phyloP scores from a whole-genome alignment of 1,284 basidiomycete species.

The Pisolithus thermaeus region DNA sequence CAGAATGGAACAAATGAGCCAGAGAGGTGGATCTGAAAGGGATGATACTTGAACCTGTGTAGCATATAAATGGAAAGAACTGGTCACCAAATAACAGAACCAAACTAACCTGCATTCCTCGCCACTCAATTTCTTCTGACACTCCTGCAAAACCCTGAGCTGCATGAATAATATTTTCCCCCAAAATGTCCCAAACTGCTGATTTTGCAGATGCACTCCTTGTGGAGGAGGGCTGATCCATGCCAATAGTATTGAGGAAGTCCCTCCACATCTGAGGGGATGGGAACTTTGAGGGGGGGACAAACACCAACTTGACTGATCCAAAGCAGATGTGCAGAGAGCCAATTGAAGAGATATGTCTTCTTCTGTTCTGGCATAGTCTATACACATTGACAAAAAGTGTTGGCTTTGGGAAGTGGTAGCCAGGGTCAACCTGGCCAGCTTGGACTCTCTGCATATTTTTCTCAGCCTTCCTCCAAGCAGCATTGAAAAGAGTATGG shows the following conservation, averaged over 20 bases:
- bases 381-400: too few species aligned
- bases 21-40: not conserved
- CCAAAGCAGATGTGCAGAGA: not conserved
- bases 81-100: too few species aligned
- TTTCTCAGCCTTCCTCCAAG: too few species aligned
- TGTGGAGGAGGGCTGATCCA: not conserved
- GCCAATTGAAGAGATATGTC: too few species aligned
- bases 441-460: too few species aligned
- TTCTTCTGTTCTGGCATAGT: too few species aligned
- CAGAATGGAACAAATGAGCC: not conserved
- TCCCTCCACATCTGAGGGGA: slow-evolving; percentile 5
- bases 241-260: slow-evolving; percentile 4
- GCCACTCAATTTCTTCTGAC: not conserved
- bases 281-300: slow-evolving; percentile 1
- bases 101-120: not conserved
- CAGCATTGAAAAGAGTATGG: too few species aligned
- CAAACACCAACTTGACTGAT: not conserved
- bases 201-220: not conserved
- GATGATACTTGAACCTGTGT: not conserved
- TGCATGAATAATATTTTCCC: not conserved
- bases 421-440: too few species aligned
- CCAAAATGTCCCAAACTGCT: not conserved
- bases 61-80: too few species aligned
- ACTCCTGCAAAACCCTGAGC: not conserved
- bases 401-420: too few species aligned